These are phyloP conservation scores for Yamadazyma atlantica DNA, from an alignment of 1,139 yeast species.

Conservation along the genomic window DNA sequence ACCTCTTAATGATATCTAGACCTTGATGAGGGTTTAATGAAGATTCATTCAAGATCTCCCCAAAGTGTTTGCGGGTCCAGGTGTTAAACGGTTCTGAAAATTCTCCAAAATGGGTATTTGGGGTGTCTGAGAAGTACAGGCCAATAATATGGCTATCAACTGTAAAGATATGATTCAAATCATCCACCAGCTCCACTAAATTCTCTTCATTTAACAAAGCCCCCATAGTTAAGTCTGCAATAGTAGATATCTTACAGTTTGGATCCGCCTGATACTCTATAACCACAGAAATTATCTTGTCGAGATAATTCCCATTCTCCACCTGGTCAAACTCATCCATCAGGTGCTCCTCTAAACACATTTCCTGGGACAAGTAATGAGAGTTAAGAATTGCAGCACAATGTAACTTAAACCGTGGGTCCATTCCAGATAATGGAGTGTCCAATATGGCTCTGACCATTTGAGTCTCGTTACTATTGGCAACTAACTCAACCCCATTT, in stretches of 20 bases:
- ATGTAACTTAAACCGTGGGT: background rate
- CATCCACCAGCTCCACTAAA: background rate
- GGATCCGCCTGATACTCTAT: constrained; percentile 1
- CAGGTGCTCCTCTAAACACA: background rate
- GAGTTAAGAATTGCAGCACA: constrained; percentile 4
- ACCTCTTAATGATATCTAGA: background rate
- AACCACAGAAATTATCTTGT: too few species aligned
- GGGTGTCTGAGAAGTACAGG: background rate
- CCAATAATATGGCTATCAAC: background rate
- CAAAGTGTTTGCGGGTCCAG: background rate
- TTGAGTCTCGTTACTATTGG: background rate
- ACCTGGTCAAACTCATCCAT: constrained; percentile 8
- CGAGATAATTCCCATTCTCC: too few species aligned
- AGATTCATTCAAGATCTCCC: background rate
- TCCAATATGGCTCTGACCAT: background rate
- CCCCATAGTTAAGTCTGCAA: constrained; percentile 10
- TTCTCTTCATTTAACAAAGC: background rate
- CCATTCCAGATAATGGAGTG: background rate
- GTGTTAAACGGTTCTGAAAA: too few species aligned
- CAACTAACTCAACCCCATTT: background rate
- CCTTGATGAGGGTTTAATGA: background rate
- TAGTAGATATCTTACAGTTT: constrained; percentile 1
- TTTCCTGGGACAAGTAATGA: background rate
- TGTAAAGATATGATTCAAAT: background rate
- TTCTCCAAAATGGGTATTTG: too few species aligned